Base-by-base conservation (phyloP, 495 filamentous ascomycete species). In the Neurospora tetrasperma region DNA sequence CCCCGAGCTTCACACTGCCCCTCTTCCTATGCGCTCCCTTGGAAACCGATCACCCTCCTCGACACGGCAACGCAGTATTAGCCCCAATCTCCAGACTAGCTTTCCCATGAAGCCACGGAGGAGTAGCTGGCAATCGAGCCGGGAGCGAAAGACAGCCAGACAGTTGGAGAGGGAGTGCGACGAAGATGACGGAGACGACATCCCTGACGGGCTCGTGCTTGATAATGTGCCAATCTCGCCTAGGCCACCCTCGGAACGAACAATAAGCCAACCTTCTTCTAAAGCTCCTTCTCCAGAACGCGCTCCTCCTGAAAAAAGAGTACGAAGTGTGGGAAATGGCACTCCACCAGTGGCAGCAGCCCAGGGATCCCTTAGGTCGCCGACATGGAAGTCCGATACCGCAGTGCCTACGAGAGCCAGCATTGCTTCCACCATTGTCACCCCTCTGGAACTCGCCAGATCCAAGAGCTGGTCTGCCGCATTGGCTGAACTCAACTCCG, bases 161-260 rank as follows among this genome's bases (percentile, higher is more conserved):
- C 91, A 97, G 71, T 78, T 95, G 42, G 96, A 98, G 79, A 88
- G 90, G 48, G 95, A 98, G 79, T 97, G 91, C 74, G 93, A 97
- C 72, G 90, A 89, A 12, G 96, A 97, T 73, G 95, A 97, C 59
- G 86, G 84, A n/a, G 87, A 88, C 73, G 94, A 98, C 71, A 88
- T 99, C 31, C 96, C 96, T 6, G 93, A 96, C 71, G 96, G 96
- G 76, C 90, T 93, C 18, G 90, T 95, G 76, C 85, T 99, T 27
- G 94, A 93, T 85, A 98, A 98, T 77, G 92, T 99, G 9, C 96
- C 96, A 0, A 89, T 99, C n/a, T 97, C 94, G 10, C 96, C 96
- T 11, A 88, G 94, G 20, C 93, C 92, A 5, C 84, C 86, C 0
- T 84, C 85, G 68, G 91, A 93, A 75, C 87, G 93, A 66, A 82